Base-by-base conservation (phyloP, 2,329 filamentous ascomycete genomes). In the Clarireedia paspali region DNA sequence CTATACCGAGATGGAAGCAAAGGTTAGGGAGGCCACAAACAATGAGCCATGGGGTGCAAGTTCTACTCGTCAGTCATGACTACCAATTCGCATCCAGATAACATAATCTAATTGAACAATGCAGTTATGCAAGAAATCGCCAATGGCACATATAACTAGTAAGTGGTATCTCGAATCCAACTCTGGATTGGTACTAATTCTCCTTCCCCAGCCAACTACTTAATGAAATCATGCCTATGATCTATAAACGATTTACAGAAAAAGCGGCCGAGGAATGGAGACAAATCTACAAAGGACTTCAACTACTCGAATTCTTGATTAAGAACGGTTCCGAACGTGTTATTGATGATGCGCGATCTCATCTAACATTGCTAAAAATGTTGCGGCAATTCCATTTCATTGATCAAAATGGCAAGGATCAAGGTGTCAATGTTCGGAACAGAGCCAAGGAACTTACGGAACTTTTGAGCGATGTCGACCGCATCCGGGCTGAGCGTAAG, bases 161-260 rank as follows among this genome's bases (percentile, higher is more conserved):
- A 77, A 69, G 89, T 75, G 30, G 47, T 36, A 50, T 40, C 50
- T 38, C 10, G 10, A 49, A n/a, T 40, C 12, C 10, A 45, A 47
- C 45, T 56, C 55, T 50, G 50, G 14, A 23, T 12, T 44, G 7
- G 40, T 38, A 17, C 58, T 57, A 39, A 60, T 64, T 59, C 66
- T 59, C n/a, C 40, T 7, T 40, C 5, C 9, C 10, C 69, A 96
- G 92, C 71, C 91, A 96, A 83, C 83, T 91, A 52, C 84, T 99
- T 56, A 97, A 97, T 73, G 94, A 99, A 73, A 97, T 99, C 70
- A 99, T 99, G 94, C 94, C 94, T 63, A 94, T 99, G 90, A 96
- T 99, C 70, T 99, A 99, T 77, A 94, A 95, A 69, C 89, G 94
- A 62, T 99, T 99, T 73, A 99, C 94, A 59, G 94, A 99, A 72